phyloP scores from a whole-genome alignment of 257 asterid genomes.

The Solanum verrucosum region DNA sequence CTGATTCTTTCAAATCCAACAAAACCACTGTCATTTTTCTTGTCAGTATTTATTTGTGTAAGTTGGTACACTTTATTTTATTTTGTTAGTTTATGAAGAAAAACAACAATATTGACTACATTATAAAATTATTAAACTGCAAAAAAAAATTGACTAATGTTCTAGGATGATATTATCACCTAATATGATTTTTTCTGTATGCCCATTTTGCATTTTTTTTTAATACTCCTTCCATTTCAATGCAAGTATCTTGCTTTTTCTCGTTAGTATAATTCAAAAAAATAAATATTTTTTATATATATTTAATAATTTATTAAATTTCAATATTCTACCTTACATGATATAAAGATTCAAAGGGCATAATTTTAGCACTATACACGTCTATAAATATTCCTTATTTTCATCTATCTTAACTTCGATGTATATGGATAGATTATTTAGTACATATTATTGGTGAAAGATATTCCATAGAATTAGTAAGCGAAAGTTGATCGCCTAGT shows the following conservation, averaged over 20 bases:
- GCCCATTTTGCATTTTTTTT: background rate
- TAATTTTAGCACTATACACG: background rate
- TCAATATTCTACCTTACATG: background rate
- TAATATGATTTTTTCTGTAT: background rate
- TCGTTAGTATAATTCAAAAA: background rate
- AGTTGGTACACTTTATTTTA: background rate
- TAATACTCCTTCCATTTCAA: background rate
- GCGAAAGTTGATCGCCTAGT: background rate
- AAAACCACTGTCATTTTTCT: background rate
- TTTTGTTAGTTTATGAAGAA: background rate
- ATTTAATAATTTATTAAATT: background rate
- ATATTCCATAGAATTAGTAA: background rate
- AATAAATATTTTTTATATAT: too few species aligned
- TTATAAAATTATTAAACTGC: background rate
- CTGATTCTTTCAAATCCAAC: too few species aligned
- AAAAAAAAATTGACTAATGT: background rate
- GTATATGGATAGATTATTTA: fast-evolving
- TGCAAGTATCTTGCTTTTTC: background rate
- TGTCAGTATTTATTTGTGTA: background rate
- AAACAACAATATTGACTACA: background rate
- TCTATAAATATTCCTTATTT: background rate
- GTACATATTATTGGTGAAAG: background rate
- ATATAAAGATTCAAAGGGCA: background rate
- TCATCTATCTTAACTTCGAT: background rate
- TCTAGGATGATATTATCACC: background rate